These are phyloP conservation scores for Castanospermum australe DNA, from an alignment of 306 rosid genomes.

Conservation along the genomic window DNA sequence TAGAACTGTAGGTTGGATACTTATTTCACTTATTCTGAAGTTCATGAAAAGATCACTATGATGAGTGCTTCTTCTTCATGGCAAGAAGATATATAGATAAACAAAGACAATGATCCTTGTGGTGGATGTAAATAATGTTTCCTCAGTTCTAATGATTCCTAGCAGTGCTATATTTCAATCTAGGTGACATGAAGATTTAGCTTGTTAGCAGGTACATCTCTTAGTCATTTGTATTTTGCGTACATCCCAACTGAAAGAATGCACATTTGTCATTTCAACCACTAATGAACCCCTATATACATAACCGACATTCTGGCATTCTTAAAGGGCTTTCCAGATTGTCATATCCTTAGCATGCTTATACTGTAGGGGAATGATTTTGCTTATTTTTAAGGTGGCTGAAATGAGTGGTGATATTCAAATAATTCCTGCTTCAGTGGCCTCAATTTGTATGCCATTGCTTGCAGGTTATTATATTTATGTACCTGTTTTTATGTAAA, in stretches of 20 bases:
- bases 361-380: not conserved
- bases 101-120: not conserved
- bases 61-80: not conserved
- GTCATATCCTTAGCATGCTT: not conserved
- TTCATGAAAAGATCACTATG: not conserved
- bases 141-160: not conserved
- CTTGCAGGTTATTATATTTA: not conserved
- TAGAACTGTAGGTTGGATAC: not conserved
- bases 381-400: not conserved
- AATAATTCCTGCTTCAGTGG: not conserved
- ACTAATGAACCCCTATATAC: not conserved
- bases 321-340: not conserved
- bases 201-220: not conserved
- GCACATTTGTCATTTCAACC: not conserved
- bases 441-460: not conserved
- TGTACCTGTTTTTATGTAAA: not conserved
- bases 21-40: not conserved
- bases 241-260: not conserved
- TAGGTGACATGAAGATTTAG: not conserved
- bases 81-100: not conserved
- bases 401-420: not conserved
- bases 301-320: not conserved
- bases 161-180: not conserved
- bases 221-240: not conserved
- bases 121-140: not conserved